phyloP scores from a whole-genome alignment of 2,329 filamentous ascomycete genomes.

The Apiospora arundinis region DNA sequence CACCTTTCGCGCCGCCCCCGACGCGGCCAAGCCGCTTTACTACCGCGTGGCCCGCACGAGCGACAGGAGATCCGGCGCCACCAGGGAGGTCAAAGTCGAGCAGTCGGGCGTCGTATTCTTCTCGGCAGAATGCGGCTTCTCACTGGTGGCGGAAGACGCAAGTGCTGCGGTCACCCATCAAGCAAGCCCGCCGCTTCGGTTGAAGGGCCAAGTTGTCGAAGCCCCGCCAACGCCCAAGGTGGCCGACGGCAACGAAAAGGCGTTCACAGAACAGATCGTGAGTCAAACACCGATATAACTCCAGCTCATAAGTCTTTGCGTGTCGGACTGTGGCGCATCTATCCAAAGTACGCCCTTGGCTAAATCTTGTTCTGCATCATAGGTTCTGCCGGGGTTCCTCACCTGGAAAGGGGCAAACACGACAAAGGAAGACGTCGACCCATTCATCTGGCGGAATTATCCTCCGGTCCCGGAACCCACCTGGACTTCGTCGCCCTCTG shows the following conservation, averaged over 20 bases:
- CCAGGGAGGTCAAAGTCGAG: slow-evolving; percentile 19
- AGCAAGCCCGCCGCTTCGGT: background rate
- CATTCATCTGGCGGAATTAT: no score
- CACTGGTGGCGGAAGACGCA: background rate
- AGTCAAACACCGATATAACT: no score
- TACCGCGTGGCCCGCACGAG: slow-evolving; percentile 22
- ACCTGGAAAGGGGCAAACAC: no score
- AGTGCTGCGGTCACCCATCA: background rate
- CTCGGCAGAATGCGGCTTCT: slow-evolving; percentile 21
- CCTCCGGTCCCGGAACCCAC: no score
- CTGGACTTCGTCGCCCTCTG: no score
- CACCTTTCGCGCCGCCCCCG: slow-evolving; percentile 9
- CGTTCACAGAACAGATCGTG: no score
- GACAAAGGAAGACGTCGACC: no score
- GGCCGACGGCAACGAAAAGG: background rate
- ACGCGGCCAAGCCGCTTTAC: background rate
- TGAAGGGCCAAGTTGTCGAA: background rate
- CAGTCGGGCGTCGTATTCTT: slow-evolving; percentile 1
- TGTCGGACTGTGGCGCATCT: no score
- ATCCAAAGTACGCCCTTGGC: no score
- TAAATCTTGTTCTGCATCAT: no score
- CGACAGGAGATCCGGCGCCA: slow-evolving; percentile 19
- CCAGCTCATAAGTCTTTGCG: no score
- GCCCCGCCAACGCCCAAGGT: background rate
- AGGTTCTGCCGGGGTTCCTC: no score